Conservation (phyloP, 2,329 filamentous ascomycete species). For the Ophiostoma sp. region DNA sequence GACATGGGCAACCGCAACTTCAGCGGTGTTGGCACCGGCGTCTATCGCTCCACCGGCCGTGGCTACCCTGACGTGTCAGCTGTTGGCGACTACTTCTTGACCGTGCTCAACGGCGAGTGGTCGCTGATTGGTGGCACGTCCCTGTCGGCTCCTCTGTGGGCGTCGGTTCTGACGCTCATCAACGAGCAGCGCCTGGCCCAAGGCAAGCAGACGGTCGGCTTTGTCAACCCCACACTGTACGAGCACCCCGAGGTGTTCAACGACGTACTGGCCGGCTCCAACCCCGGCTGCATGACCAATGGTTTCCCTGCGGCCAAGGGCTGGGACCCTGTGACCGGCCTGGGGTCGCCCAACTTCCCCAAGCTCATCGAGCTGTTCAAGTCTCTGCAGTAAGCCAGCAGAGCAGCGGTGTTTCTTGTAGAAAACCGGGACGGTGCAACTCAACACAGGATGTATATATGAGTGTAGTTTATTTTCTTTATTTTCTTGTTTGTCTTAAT, state of each 20-base stretch:
- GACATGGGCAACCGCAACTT: slow-evolving; percentile 25
- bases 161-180: slow-evolving; percentile 54
- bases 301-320: slow-evolving; percentile 31
- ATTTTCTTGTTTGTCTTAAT: slow-evolving; percentile 10
- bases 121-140: slow-evolving; percentile 43
- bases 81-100: slow-evolving; percentile 30
- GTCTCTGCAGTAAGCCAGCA: slow-evolving; percentile 15
- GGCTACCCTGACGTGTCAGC: slow-evolving; percentile 31
- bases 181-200: slow-evolving; percentile 54
- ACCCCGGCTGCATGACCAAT: slow-evolving; percentile 33
- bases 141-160: slow-evolving; percentile 53
- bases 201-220: slow-evolving; percentile 39
- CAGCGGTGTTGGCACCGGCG: slow-evolving; percentile 22
- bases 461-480: slow-evolving; percentile 5
- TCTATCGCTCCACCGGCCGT: slow-evolving; percentile 29
- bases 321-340: slow-evolving; percentile 30
- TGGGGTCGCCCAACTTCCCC: slow-evolving; percentile 27
- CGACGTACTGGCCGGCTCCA: slow-evolving; percentile 31
- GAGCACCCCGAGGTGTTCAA: slow-evolving; percentile 32
- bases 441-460: slow-evolving; percentile 2
- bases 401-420: neutral
- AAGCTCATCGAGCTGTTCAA: slow-evolving; percentile 28
- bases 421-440: neutral
- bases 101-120: slow-evolving; percentile 33
- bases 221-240: slow-evolving; percentile 34